Base-by-base conservation (phyloP, 1,139 yeast species). In the Geotrichum candidum region DNA sequence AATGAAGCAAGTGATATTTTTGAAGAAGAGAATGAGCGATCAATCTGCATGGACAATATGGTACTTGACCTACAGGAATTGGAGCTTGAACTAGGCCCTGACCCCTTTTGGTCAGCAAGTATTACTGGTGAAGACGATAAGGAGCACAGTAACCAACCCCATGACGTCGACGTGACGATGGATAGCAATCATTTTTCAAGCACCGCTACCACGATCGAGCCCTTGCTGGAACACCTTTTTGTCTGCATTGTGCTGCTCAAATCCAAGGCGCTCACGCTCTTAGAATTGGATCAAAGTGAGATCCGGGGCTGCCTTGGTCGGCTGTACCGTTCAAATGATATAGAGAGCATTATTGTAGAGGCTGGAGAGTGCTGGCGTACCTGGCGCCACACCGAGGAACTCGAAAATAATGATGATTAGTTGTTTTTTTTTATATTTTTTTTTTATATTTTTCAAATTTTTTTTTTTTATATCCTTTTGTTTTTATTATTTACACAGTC, bases 321-420 rank as follows among this genome's bases (percentile, higher is more conserved):
- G 62, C 70, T 82, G 23, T 80, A 82, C 60, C 69, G 75, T 64
- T 74, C 72, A 33, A 72, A 72, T 51, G 90, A 86, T 70, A 83
- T 87, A 72, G 92, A 87, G 68, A 84, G 84, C 65, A 82, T 90
- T 45, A 79, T 90, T 54, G 77, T 77, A 59, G 96, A 88, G 72
- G 92, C 96, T 1, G 96, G 96, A 22, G 96, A 89, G 69, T 78
- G 89, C 59, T 90, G 96, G 96, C 79, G 96, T 64, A 87, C 86
- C 68, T 89, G 96, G 91, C 76, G 88, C 54, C 88, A 91, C 86
- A 63, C 64, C 15, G 75, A 72, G 60, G 62, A 62, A 13, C 45
- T 54, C 22, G 61, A 58, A 23, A 56, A 54, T 50, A 33, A 56
- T 9, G 58, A 55, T 13, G n/a, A 11, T 22, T 15, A 9, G 18